A percentile compares a stretch with the other conserved stretches of the same genome.
Evolutionary conservation across 306 rosid genomes (phyloP).

Genomic region (Fagus crenata): DNA sequence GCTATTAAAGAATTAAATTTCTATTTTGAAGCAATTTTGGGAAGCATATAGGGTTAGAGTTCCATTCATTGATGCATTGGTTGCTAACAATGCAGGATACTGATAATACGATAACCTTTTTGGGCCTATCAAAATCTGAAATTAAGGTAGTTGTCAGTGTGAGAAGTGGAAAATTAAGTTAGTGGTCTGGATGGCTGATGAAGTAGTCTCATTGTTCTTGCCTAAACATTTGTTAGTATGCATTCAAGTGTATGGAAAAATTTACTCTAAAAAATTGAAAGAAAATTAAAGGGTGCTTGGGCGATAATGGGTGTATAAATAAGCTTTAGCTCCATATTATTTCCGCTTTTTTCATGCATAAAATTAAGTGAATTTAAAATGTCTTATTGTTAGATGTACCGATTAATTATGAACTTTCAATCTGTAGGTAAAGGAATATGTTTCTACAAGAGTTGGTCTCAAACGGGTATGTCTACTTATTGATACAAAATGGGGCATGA

Average conservation of each 20-base stretch:
- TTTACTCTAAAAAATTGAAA: background rate
- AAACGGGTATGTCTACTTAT: slow-evolving; percentile 81
- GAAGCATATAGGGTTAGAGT: background rate
- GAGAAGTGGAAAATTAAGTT: background rate
- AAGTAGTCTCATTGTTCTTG: background rate
- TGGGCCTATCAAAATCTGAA: background rate
- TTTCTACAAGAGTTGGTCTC: slow-evolving; percentile 78
- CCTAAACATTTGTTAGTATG: background rate
- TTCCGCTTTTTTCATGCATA: background rate
- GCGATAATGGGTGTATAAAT: background rate
- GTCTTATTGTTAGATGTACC: slow-evolving; percentile 3
- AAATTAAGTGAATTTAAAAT: slow-evolving; percentile 1
- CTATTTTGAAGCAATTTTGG: background rate
- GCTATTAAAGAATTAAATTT: background rate
- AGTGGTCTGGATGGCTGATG: slow-evolving; percentile 3
- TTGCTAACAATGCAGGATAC: background rate
- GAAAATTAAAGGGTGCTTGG: background rate
- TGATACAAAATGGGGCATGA: slow-evolving; percentile 97
- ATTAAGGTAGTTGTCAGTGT: background rate
- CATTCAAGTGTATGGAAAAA: background rate
- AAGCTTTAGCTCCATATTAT: background rate
- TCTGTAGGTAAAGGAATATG: slow-evolving; percentile 87
- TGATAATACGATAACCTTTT: background rate
- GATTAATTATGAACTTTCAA: slow-evolving; percentile 18
- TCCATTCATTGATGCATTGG: background rate